A percentile compares a stretch with the other conserved stretches of the same genome.
Evolutionary conservation across 2,329 filamentous ascomycete species (phyloP).

Genomic region (Cucurbitaria berberidis): DNA sequence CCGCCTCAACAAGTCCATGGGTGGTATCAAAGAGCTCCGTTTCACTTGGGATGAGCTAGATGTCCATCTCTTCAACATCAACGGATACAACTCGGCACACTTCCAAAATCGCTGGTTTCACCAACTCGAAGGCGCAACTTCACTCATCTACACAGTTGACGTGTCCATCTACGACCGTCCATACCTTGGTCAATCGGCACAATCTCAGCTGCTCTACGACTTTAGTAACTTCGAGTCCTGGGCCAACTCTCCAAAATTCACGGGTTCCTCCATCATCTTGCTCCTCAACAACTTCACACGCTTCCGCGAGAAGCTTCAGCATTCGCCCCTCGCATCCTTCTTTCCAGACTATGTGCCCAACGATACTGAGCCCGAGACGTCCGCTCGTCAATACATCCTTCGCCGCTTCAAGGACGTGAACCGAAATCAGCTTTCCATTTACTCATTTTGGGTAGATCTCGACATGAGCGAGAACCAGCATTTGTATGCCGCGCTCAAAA

Average conservation of each 20-base stretch:
- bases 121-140: slow-evolving; percentile 42
- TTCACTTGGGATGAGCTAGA: slow-evolving; percentile 46
- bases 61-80: slow-evolving; percentile 46
- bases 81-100: slow-evolving; percentile 36
- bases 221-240: slow-evolving; percentile 40
- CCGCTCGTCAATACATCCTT: slow-evolving; percentile 41
- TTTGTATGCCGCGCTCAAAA: slow-evolving; percentile 44
- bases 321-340: slow-evolving; percentile 36
- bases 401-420: slow-evolving; percentile 42
- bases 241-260: slow-evolving; percentile 38
- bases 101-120: slow-evolving; percentile 47
- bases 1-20: slow-evolving; percentile 36
- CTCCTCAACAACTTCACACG: slow-evolving; percentile 46
- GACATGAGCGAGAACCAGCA: slow-evolving; percentile 45
- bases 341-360: slow-evolving; percentile 37
- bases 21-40: slow-evolving; percentile 43
- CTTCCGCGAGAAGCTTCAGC: slow-evolving; percentile 39
- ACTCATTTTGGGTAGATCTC: slow-evolving; percentile 47
- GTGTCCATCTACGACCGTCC: slow-evolving; percentile 43
- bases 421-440: slow-evolving; percentile 37
- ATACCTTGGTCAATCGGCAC: slow-evolving; percentile 30
- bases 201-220: slow-evolving; percentile 40
- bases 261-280: slow-evolving; percentile 37
- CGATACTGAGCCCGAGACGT: slow-evolving; percentile 29
- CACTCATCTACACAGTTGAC: slow-evolving; percentile 43